Evolutionary conservation across 2,329 filamentous ascomycete genomes (phyloP), one percentile per base, ranked within the genome.

Genomic region (Cladophialophora yegresii): DNA sequence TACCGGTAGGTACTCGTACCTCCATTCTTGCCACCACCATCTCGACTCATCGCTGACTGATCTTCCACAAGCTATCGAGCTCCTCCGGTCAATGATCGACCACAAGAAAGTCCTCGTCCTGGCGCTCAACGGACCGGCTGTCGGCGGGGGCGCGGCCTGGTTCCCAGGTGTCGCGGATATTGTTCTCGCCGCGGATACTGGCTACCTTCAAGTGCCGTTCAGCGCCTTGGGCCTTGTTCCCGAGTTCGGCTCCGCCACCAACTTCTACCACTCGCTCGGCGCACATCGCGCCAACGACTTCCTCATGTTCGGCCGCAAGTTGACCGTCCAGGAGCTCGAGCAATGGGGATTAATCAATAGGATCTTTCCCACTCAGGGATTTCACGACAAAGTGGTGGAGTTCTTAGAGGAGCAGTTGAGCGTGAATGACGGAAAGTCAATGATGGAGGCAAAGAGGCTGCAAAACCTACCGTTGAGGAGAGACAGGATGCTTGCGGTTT

Each of bases 351-450:
- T 83, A 68, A 78, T 82, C 30, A 83, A 83, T 63, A 75, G 75
- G 10, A 73, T 83, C 3, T 82, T 82, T 69, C 73, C 73, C 0
- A 68, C 63, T 1, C 76, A 78, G 1, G 75, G 72, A 2, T 83
- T 83, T 61, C 78, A 80, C 20, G 68, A 66, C 0, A 72, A 76
- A 61, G 80, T 83, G 0, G 58, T 75, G 1, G 70, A 65, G 50
- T 83, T 79, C 62, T 68, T 83, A 64, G 72, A 79, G 49, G 77
- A 74, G 23, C 78, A 82, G 72, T 67, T 83, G 47, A 71, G 71
- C 55, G 92, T 75, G 0, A 83, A 82, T 72, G 81, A 83, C 73
- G 80, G 80, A 22, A 80, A 79, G 73, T 82, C 79, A 70, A 82
- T 83, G 80, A 81, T 82, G 71, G 81, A 83, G 76, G 77, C 75